These are phyloP conservation scores for Suillus clintonianus DNA, from an alignment of 768 basidiomycete genomes.

Conservation along the genomic window DNA sequence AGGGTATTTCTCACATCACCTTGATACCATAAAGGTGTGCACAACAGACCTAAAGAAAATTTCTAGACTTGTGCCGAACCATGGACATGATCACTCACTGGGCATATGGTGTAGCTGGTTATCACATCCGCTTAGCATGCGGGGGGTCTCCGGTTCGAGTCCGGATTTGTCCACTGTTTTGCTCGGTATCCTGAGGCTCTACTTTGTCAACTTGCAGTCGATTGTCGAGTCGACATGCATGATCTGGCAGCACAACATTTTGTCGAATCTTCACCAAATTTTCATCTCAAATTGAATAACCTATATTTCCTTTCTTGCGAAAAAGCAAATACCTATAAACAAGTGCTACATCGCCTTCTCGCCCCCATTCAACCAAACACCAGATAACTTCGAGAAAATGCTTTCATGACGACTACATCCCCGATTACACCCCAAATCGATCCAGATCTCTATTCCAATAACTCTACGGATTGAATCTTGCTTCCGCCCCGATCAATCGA, in stretches of 20 bases:
- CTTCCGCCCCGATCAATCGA: too few relatives aligned
- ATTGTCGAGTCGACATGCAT: too few relatives aligned
- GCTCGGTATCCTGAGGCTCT: neutral
- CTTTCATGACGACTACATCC: neutral
- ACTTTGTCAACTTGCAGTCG: too few relatives aligned
- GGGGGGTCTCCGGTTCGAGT: constrained; percentile 43
- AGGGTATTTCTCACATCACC: too few relatives aligned
- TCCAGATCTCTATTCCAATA: too few relatives aligned
- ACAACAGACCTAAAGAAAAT: neutral
- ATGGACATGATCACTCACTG: neutral
- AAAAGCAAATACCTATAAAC: neutral
- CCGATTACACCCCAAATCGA: too few relatives aligned
- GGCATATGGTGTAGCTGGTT: constrained; percentile 43
- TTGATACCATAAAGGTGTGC: too few relatives aligned
- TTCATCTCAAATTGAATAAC: neutral
- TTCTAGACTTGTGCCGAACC: neutral
- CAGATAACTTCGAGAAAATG: neutral
- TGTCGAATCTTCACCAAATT: neutral
- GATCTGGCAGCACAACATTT: neutral
- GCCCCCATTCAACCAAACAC: neutral
- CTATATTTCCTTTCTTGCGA: neutral
- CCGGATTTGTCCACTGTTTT: constrained; percentile 37
- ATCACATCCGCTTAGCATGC: constrained; percentile 44
- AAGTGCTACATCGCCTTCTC: neutral
- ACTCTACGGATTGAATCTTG: too few relatives aligned